Evolutionary conservation across 768 basidiomycete species (phyloP).

Genomic region (Pseudohyphozyma bogoriensis): DNA sequence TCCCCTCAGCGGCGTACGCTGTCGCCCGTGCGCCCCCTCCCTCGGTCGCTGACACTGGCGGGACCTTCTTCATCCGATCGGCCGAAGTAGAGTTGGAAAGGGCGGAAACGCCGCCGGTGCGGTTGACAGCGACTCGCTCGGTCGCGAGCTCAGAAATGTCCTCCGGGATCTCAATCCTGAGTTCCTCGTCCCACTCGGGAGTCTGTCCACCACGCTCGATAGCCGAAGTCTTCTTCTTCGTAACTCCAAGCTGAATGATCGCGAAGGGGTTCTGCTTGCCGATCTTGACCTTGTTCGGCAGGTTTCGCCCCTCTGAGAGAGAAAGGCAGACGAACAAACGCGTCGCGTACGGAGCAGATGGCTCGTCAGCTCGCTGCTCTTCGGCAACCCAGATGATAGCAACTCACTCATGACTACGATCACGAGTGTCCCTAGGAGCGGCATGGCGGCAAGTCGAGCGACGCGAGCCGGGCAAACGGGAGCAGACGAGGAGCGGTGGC

Average conservation of each 20-base stretch:
- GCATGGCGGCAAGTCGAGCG: too few relatives aligned
- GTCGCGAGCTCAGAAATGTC: too few relatives aligned
- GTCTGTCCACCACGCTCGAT: constrained; percentile 84
- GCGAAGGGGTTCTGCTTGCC: constrained; percentile 81
- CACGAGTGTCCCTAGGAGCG: constrained; percentile 64
- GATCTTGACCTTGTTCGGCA: constrained; percentile 43
- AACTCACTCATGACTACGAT: constrained; percentile 82
- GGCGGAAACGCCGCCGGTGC: too few relatives aligned
- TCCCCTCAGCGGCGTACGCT: too few relatives aligned
- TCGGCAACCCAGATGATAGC: constrained; percentile 22
- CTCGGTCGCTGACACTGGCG: too few relatives aligned
- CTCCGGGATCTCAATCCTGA: constrained; percentile 54
- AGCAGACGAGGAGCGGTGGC: too few relatives aligned
- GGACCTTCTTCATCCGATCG: too few relatives aligned
- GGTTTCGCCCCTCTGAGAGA: constrained; percentile 27
- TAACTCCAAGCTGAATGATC: constrained; percentile 53
- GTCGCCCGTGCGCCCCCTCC: too few relatives aligned
- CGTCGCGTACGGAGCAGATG: constrained; percentile 9
- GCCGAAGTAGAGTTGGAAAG: too few relatives aligned
- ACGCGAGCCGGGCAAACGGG: too few relatives aligned
- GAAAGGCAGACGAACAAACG: not conserved
- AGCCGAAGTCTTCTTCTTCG: constrained; percentile 57
- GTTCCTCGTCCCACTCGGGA: constrained; percentile 84
- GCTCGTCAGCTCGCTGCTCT: constrained; percentile 26
- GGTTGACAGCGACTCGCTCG: too few relatives aligned